These are phyloP conservation scores for Hippophae rhamnoides DNA, from an alignment of 306 rosid species.

Conservation along the genomic window DNA sequence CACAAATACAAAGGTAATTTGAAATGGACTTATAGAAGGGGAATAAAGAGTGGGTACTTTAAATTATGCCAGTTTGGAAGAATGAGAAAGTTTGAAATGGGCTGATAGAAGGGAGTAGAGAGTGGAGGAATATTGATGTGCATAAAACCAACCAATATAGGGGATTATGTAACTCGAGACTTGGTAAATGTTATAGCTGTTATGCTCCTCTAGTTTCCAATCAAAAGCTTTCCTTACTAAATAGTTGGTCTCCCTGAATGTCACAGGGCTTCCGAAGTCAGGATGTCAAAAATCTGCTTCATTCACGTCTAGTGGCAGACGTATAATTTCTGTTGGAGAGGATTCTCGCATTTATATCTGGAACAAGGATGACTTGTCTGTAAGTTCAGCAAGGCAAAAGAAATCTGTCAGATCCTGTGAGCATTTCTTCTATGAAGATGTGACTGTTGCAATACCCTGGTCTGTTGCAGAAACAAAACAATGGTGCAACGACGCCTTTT, in stretches of 20 bases:
- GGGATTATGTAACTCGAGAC: too few species aligned
- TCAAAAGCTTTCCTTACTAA: neutral
- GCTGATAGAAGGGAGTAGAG: neutral
- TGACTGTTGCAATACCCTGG: slow-evolving; percentile 74
- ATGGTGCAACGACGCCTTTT: slow-evolving; percentile 7
- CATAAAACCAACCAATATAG: too few species aligned
- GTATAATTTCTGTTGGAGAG: slow-evolving; percentile 61
- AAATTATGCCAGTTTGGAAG: too few species aligned
- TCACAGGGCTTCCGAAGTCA: slow-evolving; percentile 56
- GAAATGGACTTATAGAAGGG: neutral
- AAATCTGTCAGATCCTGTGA: slow-evolving; percentile 54
- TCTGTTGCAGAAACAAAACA: slow-evolving; percentile 46
- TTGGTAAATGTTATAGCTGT: too few species aligned
- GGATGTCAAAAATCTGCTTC: slow-evolving; percentile 78
- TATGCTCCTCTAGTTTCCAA: too few species aligned
- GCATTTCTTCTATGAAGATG: slow-evolving; percentile 61
- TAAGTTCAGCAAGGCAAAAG: slow-evolving; percentile 25
- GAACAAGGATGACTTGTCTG: neutral
- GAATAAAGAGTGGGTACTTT: too few species aligned
- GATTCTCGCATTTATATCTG: slow-evolving; percentile 29
- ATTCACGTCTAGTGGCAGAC: slow-evolving; percentile 48
- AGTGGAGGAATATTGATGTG: neutral
- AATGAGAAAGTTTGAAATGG: neutral
- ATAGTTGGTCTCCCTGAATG: slow-evolving; percentile 10
- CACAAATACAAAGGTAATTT: slow-evolving; percentile 56